Base-by-base conservation (phyloP, 164 flowering plant species). In the Piper betle region DNA sequence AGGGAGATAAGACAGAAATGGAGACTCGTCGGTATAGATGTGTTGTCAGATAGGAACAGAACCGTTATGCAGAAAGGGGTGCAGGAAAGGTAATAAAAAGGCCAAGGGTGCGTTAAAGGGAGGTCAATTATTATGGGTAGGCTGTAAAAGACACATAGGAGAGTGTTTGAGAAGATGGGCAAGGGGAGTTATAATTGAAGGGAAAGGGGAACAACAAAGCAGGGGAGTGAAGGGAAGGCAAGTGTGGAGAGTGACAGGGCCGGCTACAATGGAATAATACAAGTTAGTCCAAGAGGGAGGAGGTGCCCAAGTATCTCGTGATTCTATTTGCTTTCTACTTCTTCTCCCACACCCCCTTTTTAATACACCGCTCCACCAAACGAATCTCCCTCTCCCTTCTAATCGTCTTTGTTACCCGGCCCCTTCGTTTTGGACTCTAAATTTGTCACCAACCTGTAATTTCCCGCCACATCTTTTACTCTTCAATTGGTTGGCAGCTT, bases 251-350 rank as follows among this genome's bases (percentile, higher is more conserved):
- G 33, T n/a, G 33, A 53, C 33, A 53, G 56, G 33, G 25, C 33
- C n/a, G 56, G 52, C 19, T 15, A 20, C 19, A 2, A 20, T 8
- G 56, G 19, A n/a, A 20, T 53, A 20, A 20, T 7, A 48, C 15
- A 48, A 48, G n/a, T 53, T 53, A n/a, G 56, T n/a, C 56, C 25
- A n/a, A 20, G n/a, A n/a, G n/a, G n/a, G n/a, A n/a, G n/a, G 60
- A 42, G n/a, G 37, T 12, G 3, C 60, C 60, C 60, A 58, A 58
- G 60, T 58, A 38, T 37, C 60, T 58, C 60, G 60, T 58, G 60
- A 58, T 25, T 55, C 2, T 15, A 20, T 54, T 54, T 25, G 13
- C 39, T 55, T 25, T 55, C 58, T 25, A 1, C 15, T 39, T 55
- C 57, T 18, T 18, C 2, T 55, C 57, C 25, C 19, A n/a, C n/a